These are phyloP conservation scores for Daedaleopsis sinensis DNA, from an alignment of 768 basidiomycete species.

Conservation along the genomic window DNA sequence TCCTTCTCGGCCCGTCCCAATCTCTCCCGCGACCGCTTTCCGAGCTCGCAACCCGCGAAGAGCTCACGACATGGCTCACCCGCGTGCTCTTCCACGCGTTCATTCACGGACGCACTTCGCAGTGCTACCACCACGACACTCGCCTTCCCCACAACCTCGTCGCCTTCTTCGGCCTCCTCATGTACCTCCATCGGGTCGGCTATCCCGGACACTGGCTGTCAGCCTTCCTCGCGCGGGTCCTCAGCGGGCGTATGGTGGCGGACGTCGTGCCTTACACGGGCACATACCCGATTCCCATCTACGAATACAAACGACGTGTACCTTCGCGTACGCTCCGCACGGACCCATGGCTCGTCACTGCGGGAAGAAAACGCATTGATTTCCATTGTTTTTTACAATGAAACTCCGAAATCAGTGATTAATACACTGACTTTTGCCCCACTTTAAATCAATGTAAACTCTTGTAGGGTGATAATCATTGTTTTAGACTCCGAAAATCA, in stretches of 20 bases:
- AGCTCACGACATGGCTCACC: slow-evolving; percentile 37
- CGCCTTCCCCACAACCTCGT: slow-evolving; percentile 40
- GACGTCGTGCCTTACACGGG: slow-evolving; percentile 33
- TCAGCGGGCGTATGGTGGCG: slow-evolving; percentile 30
- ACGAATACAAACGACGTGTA: slow-evolving; percentile 19
- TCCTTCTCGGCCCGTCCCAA: neutral
- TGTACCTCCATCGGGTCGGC: slow-evolving; percentile 37
- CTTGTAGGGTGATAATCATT: too few species aligned
- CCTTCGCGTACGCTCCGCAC: slow-evolving; percentile 17
- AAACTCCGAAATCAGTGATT: too few species aligned
- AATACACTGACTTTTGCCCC: too few species aligned
- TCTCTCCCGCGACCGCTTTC: slow-evolving; percentile 15
- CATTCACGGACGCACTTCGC: slow-evolving; percentile 27
- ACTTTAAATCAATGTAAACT: too few species aligned
- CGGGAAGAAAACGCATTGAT: too few species aligned
- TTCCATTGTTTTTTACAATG: too few species aligned
- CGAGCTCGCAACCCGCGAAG: slow-evolving; percentile 29
- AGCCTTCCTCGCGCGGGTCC: slow-evolving; percentile 32
- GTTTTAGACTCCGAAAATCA: too few species aligned
- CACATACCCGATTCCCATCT: slow-evolving; percentile 31
- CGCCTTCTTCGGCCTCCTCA: slow-evolving; percentile 37
- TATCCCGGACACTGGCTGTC: slow-evolving; percentile 42
- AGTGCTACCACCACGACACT: slow-evolving; percentile 27
- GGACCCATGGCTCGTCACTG: slow-evolving; percentile 28
- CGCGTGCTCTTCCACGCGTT: slow-evolving; percentile 36